Base-by-base conservation (phyloP, 768 basidiomycete genomes). In the Tylopilus subfusipes region DNA sequence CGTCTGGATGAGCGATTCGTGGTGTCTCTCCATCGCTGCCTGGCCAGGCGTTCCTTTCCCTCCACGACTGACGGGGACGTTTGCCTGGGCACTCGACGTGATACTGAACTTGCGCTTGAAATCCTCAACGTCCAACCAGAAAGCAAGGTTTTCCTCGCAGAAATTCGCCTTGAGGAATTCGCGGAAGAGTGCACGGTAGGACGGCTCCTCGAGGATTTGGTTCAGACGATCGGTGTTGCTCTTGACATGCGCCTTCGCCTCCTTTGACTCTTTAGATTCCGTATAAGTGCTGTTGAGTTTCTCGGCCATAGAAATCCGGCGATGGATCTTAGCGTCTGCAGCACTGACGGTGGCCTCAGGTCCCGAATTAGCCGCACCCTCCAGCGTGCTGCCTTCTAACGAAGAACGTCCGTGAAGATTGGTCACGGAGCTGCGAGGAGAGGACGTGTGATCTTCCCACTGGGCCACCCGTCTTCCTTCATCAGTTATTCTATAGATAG, bases 121-220 rank as follows among this genome's bases (percentile, higher is more conserved):
- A 68, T 99, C 97, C 68, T 93, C 83, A 3, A 98, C 95, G 66
- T 99, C 97, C 52, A 98, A 70, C 90, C 93, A 99, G 75, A 98
- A 99, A 44, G 88, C 87, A 60, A 99, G 75, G 69, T 99, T 99
- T 77, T 99, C 97, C 68, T 99, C 97, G 74, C 93, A 98, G 69
- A 97, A 98, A 71, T 98, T 98, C 52, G 84, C 80, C 30, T 92
- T 83, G 51, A 99, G 73, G 76, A 94, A 96, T 59, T 98, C 97
- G 55, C 97, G 86, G 81, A 99, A 99, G 47, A 98, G 76, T 3
- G 84, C 82, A 14, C 97, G 84, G 34, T 95, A 76, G 29, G 87
- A 86, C 0, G 95, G 90, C 58, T 98, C 93, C 58, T 96, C 95
- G 22, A 99, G 81, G 58, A 99, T 95, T 70, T 90, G 90, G 58